phyloP scores from a whole-genome alignment of 306 rosid species.

The Vicia faba region DNA sequence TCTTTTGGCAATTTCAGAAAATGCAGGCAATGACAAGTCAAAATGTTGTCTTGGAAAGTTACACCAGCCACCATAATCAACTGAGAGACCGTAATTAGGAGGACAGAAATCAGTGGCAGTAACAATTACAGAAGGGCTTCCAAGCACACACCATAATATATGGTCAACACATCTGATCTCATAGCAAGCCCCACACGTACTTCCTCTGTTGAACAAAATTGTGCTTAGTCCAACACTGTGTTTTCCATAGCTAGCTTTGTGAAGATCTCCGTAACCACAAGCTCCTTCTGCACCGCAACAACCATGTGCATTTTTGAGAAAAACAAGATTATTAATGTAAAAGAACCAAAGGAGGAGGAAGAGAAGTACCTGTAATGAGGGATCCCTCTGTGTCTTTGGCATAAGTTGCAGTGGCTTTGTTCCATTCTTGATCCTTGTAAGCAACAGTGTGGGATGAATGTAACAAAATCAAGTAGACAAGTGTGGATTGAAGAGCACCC shows the following conservation, averaged over 20 bases:
- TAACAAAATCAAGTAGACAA: constrained; percentile 60
- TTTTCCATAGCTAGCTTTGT: constrained; percentile 72
- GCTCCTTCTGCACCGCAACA: constrained; percentile 83
- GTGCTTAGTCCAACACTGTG: constrained; percentile 88
- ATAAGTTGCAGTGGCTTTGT: constrained; percentile 85
- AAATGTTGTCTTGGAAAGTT: constrained; percentile 91
- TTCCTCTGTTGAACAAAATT: constrained; percentile 82
- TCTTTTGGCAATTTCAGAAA: constrained; percentile 71
- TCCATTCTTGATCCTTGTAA: constrained; percentile 64
- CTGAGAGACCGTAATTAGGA: constrained; percentile 82
- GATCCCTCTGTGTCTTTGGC: constrained; percentile 77
- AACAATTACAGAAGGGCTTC: constrained; percentile 82
- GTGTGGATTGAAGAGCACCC: constrained; percentile 60
- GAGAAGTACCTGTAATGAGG: constrained; percentile 65
- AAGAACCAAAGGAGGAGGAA: constrained; percentile 32
- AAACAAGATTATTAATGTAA: constrained; percentile 1
- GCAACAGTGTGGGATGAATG: constrained; percentile 45
- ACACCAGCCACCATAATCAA: constrained; percentile 98
- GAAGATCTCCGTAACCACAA: constrained; percentile 97
- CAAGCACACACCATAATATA: constrained; percentile 87
- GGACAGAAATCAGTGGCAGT: constrained; percentile 97
- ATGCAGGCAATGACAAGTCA: constrained; percentile 90
- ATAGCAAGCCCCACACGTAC: constrained; percentile 91
- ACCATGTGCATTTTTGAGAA: constrained; percentile 30
- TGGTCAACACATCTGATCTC: constrained; percentile 95